Evolutionary conservation across 2,329 filamentous ascomycete species (phyloP).

Genomic region (Ceratocystis albifundus): DNA sequence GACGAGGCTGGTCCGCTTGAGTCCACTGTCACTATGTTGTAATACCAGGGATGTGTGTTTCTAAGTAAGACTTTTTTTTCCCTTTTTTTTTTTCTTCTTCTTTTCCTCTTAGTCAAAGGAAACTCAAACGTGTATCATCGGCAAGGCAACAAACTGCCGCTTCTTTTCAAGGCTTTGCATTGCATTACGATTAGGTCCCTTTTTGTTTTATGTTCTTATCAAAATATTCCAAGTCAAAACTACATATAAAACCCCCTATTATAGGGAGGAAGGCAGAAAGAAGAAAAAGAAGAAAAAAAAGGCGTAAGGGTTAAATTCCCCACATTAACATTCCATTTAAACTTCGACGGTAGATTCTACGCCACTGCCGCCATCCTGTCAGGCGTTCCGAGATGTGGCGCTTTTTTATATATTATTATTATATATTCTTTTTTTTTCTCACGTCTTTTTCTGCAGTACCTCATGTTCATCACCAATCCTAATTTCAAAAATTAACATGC

Average conservation of each 20-base stretch:
- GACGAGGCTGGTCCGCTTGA: neutral
- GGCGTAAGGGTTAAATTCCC: neutral
- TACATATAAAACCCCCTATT: neutral
- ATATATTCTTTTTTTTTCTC: neutral
- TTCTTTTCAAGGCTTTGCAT: neutral
- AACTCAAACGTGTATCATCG: neutral
- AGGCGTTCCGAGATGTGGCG: neutral
- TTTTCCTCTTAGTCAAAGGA: neutral
- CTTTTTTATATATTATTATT: no score
- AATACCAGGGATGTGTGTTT: neutral
- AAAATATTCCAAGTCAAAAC: neutral
- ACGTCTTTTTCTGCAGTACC: no score
- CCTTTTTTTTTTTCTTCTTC: no score
- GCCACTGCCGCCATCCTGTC: conserved; percentile 5
- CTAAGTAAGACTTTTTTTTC: neutral
- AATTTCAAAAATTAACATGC: no score
- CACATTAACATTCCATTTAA: neutral
- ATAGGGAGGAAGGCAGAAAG: neutral
- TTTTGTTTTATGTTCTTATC: neutral
- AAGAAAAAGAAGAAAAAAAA: neutral
- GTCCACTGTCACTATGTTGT: neutral
- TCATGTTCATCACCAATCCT: no score
- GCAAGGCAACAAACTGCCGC: no score
- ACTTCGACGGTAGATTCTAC: neutral
- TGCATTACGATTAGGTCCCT: neutral